phyloP scores from a whole-genome alignment of 2,329 filamentous ascomycete species.

The Coleophoma eucalyptorum region DNA sequence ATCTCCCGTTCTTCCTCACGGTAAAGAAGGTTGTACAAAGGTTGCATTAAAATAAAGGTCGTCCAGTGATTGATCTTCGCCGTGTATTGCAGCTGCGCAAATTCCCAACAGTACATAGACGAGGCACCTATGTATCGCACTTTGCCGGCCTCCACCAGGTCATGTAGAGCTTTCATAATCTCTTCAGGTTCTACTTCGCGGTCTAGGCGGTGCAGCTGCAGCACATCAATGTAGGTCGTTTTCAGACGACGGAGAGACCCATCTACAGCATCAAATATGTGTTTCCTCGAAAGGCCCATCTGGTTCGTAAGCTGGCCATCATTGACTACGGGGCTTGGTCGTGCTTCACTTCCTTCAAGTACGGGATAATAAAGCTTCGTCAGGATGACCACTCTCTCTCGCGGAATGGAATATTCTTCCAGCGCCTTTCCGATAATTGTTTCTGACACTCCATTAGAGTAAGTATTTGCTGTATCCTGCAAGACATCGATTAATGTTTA shows the following conservation, averaged over 20 bases:
- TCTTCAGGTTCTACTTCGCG: constrained; percentile 46
- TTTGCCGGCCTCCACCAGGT: constrained; percentile 53
- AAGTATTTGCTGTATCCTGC: constrained; percentile 47
- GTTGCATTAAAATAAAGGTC: constrained; percentile 55
- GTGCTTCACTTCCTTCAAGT: constrained; percentile 14
- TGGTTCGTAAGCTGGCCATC: neutral
- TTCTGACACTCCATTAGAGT: constrained; percentile 53
- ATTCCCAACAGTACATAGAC: constrained; percentile 45
- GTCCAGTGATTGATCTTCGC: constrained; percentile 51
- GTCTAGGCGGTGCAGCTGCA: constrained; percentile 59
- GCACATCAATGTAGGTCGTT: constrained; percentile 53
- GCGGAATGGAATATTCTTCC: constrained; percentile 52
- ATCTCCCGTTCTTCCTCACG: constrained; percentile 52
- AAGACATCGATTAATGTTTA: neutral
- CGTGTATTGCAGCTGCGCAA: constrained; percentile 44
- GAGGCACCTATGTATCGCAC: constrained; percentile 51
- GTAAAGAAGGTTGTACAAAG: constrained; percentile 49
- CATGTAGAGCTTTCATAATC: constrained; percentile 59
- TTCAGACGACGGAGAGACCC: constrained; percentile 50
- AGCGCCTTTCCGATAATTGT: constrained; percentile 54
- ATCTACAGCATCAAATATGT: constrained; percentile 64
- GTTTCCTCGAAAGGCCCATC: constrained; percentile 53
- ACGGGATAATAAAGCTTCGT: constrained; percentile 51
- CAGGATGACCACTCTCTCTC: constrained; percentile 53
- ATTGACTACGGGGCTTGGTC: constrained; percentile 3